A percentile compares a stretch with the other conserved stretches of the same genome.
These are phyloP conservation scores for Sporothrix variecibatus DNA, from an alignment of 2,329 filamentous ascomycete genomes.

Conservation along the genomic window DNA sequence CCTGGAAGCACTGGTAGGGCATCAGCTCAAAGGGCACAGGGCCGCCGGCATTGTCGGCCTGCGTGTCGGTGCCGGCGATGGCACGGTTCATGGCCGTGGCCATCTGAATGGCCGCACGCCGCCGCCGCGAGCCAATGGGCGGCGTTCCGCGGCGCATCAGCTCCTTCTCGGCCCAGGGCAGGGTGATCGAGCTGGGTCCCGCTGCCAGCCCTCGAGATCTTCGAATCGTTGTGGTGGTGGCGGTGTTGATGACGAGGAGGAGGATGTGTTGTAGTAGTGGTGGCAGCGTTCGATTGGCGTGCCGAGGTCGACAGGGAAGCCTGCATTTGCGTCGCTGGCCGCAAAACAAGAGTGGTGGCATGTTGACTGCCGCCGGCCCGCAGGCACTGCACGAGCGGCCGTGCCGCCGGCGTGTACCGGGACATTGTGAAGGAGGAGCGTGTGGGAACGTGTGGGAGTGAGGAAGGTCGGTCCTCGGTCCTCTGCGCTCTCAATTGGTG, in stretches of 20 bases:
- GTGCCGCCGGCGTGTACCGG: slow-evolving; percentile 29
- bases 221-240: neutral
- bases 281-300: neutral
- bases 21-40: slow-evolving; percentile 87
- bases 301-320: slow-evolving; percentile 16
- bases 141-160: slow-evolving; percentile 68
- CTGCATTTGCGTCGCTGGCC: neutral
- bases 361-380: slow-evolving; percentile 15
- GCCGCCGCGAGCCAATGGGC: slow-evolving; percentile 81
- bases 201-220: slow-evolving; percentile 45
- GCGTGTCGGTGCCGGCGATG: neutral
- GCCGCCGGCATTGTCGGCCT: slow-evolving; percentile 43
- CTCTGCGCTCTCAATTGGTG: neutral
- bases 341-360: slow-evolving; percentile 8
- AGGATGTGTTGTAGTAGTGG: slow-evolving; percentile 10
- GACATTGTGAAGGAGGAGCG: slow-evolving; percentile 23
- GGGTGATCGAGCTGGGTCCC: slow-evolving; percentile 69
- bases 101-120: slow-evolving; percentile 67
- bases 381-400: slow-evolving; percentile 31
- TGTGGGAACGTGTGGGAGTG: neutral
- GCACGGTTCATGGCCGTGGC: slow-evolving; percentile 4
- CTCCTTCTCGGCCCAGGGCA: slow-evolving; percentile 63
- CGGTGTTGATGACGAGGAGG: neutral
- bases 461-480: neutral
- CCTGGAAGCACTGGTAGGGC: slow-evolving; percentile 97